Evolutionary conservation across 2,329 filamentous ascomycete genomes (phyloP).

Genomic region (Neofusicoccum kwambonambiense): DNA sequence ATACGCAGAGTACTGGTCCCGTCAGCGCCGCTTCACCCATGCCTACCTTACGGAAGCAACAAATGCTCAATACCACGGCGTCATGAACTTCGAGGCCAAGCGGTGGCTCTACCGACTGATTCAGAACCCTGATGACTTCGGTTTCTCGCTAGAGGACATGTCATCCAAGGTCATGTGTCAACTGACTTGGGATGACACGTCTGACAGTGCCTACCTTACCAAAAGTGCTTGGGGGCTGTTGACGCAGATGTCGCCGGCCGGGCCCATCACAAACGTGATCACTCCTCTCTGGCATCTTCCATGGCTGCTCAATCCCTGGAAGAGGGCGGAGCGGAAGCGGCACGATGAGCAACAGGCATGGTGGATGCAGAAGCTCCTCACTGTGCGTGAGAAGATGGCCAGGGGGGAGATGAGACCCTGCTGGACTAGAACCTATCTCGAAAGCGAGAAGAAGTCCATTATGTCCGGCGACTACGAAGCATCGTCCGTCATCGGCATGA

Average conservation of each 20-base stretch:
- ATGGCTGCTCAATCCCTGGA: constrained; percentile 53
- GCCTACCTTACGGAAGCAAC: constrained; percentile 49
- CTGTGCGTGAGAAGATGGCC: constrained; percentile 41
- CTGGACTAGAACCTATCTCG: constrained; percentile 45
- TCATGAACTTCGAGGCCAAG: constrained; percentile 56
- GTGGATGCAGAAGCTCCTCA: constrained; percentile 51
- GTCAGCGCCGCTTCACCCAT: constrained; percentile 55
- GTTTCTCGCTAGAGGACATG: constrained; percentile 55
- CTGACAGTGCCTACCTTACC: constrained; percentile 49
- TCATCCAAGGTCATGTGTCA: constrained; percentile 58
- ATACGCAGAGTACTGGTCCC: constrained; percentile 52
- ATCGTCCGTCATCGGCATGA: constrained; percentile 40
- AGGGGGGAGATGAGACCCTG: constrained; percentile 42
- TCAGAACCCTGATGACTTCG: constrained; percentile 52
- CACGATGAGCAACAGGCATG: constrained; percentile 55
- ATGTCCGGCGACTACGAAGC: constrained; percentile 39
- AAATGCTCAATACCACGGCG: constrained; percentile 46
- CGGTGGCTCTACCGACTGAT: constrained; percentile 52
- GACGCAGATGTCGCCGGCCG: constrained; percentile 58
- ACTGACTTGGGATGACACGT: constrained; percentile 54
- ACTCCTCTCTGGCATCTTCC: constrained; percentile 57
- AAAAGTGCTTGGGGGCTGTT: constrained; percentile 57
- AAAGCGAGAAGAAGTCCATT: constrained; percentile 36
- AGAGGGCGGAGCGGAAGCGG: constrained; percentile 51
- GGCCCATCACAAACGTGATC: constrained; percentile 57